Base-by-base conservation (phyloP, 2,329 filamentous ascomycete species). In the Phialophora macrospora region DNA sequence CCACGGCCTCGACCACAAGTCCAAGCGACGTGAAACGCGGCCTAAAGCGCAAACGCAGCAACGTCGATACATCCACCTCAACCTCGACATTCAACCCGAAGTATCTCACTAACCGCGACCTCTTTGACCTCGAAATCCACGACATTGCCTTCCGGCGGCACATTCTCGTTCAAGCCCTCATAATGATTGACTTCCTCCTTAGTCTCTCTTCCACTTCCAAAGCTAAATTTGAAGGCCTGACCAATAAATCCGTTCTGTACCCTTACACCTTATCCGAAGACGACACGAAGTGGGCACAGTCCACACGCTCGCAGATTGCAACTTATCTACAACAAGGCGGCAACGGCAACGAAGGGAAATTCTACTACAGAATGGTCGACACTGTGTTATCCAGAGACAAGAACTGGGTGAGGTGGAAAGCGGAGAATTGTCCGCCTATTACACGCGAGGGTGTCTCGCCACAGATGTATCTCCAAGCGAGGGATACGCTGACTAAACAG, bases 391-490 rank as follows among this genome's bases (percentile, higher is more conserved):
- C 92, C 26, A 86, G 95, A 69, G 95, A 99, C 78, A 98, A 97
- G 81, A 97, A 98, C 75, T 99, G 96, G 96, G 93, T 96, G 52
- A 90, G 93, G 68, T 99, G 95, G 95, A 99, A 99, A 80, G 89
- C 94, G 66, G 93, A 97, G 76, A 92, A 89, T 71, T 99, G 95
- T 76, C 92, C 92, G 26, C 86, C 90, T 5, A 98, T 99, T 74
- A 88, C 93, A 74, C 86, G 87, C 66, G 86, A 90, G 24, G 82
- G 91, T 11, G 84, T 98, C 32, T 84, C 88, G 2, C 84, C 89
- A 0, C 79, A 86, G 30, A 85, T 89, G 55, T 94, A 93, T 75
- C 78, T 88, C 46, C 84, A 88, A 61, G 89, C 93, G 26, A 90
- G 89, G 75, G 81, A 84, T 32, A 82, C 85, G 54, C 88, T 88